Base-by-base conservation (phyloP, 2,329 filamentous ascomycete genomes). In the Penicillium sp. region DNA sequence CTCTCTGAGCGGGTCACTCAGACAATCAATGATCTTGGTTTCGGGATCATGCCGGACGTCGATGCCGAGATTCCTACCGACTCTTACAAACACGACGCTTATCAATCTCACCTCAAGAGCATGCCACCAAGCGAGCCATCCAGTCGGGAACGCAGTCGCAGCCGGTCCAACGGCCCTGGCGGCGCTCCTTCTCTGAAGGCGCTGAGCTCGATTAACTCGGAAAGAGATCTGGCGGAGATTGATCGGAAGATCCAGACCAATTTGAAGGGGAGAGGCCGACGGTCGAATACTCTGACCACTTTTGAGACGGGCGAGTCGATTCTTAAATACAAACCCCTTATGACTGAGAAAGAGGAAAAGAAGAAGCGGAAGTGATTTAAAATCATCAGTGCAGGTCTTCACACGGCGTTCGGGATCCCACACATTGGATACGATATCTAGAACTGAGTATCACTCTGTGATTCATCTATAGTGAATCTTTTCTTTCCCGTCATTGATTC, bases 31-130 rank as follows among this genome's bases (percentile, higher is more conserved):
- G 91, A 90, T 33, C 87, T 97, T 3, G 94, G 94, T 0, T 94
- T 94, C 1, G 93, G 97, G 72, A 89, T 97, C 82, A 97, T 94
- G 78, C 89, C 92, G 13, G 94, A 97, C 78, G 97, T 96, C 72
- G 90, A 94, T 69, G 85, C 87, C 66, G 84, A 86, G n/a, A 85
- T 94, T 57, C 80, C 93, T 30, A 75, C 77, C 16, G 80, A 82
- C 69, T 76, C 80, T 0, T 80, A 80, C 68, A 67, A 61, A 22
- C 60, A 54, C 4, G 66, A 68, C 60, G 65, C 65, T 38, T 68
- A 68, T 58, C 66, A 68, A 48, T 68, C 65, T 33, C 73, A 71
- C 6, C 58, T 70, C 35, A 70, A 70, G 62, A 68, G 66, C 33
- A 70, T 70, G 64, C 68, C 64, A 4, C 64, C 67, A 1, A 68